Conservation (phyloP, 2,329 filamentous ascomycete genomes). For the Clonostachys solani region DNA sequence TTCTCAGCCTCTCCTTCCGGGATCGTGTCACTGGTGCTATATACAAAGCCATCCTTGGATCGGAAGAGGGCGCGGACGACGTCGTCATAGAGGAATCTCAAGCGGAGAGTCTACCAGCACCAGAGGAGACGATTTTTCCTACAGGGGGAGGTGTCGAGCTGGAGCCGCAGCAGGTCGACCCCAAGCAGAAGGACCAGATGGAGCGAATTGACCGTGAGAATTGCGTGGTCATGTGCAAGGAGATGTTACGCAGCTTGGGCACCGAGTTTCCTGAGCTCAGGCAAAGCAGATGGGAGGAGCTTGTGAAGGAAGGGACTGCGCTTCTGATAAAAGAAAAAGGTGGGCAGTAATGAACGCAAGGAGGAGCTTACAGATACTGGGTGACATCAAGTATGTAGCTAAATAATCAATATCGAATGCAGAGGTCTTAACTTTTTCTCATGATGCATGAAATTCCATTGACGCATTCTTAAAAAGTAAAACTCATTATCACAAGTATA, state of each 20-base stretch:
- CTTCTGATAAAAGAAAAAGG: conserved; percentile 25
- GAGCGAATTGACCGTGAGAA: conserved; percentile 55
- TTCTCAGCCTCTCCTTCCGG: conserved; percentile 35
- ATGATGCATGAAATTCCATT: conserved; percentile 14
- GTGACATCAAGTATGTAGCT: background rate
- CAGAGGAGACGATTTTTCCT: conserved; percentile 14
- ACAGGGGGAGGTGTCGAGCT: conserved; percentile 19
- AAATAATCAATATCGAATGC: too few species aligned
- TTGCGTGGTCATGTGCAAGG: conserved; percentile 51
- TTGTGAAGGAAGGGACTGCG: conserved; percentile 46
- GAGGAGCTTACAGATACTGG: background rate
- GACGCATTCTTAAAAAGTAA: conserved; percentile 5
- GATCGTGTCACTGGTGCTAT: conserved; percentile 36
- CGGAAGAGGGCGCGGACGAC: background rate
- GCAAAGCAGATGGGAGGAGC: conserved; percentile 35
- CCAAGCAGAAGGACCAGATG: conserved; percentile 37
- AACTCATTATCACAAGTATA: too few species aligned
- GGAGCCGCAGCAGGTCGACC: conserved; percentile 42
- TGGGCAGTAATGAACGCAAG: conserved; percentile 1
- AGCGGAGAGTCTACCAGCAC: background rate
- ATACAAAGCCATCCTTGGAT: conserved; percentile 42
- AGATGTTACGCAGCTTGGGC: conserved; percentile 42
- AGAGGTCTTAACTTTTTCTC: background rate
- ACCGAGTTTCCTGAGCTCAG: conserved; percentile 32
- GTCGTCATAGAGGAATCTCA: conserved; percentile 4